Evolutionary conservation across 2,329 filamentous ascomycete genomes (phyloP).

Genomic region (Gaeumannomyces sp.): DNA sequence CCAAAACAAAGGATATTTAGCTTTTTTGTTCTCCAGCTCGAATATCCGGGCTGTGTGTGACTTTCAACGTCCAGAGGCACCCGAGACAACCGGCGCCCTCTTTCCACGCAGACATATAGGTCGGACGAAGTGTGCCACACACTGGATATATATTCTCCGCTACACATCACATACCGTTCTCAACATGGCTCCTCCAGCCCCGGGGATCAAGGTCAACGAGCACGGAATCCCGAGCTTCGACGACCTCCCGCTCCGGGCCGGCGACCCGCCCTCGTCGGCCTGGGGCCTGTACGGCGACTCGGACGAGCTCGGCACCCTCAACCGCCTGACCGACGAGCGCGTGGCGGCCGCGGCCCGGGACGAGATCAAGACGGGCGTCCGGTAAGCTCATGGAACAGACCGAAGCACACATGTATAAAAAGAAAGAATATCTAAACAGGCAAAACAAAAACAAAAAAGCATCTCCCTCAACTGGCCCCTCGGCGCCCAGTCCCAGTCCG

Average conservation of each 20-base stretch:
- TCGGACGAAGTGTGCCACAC: not conserved
- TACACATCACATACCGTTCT: not conserved
- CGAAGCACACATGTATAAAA: too few relatives aligned
- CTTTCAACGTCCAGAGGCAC: not conserved
- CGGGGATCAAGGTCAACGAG: constrained; percentile 7
- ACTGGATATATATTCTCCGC: not conserved
- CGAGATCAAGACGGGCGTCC: constrained; percentile 48
- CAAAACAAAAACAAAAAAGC: constrained; percentile 21
- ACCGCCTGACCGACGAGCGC: constrained; percentile 49
- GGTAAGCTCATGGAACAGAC: constrained; percentile 22
- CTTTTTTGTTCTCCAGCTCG: too few relatives aligned
- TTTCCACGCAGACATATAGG: not conserved
- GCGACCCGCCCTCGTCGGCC: constrained; percentile 22
- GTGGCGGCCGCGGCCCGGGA: constrained; percentile 43
- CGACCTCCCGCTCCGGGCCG: constrained; percentile 12
- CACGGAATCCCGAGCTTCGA: constrained; percentile 12
- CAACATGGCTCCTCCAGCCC: not conserved
- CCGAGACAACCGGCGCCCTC: too few relatives aligned
- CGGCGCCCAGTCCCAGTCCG: constrained; percentile 42
- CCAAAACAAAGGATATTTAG: too few relatives aligned
- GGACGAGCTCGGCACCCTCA: constrained; percentile 55
- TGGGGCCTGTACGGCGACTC: constrained; percentile 47
- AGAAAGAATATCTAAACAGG: not conserved
- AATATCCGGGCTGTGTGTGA: not conserved
- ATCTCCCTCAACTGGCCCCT: constrained; percentile 57